These are phyloP conservation scores for Melampsora allii-populina DNA, from an alignment of 1,284 basidiomycete species.

Conservation along the genomic window DNA sequence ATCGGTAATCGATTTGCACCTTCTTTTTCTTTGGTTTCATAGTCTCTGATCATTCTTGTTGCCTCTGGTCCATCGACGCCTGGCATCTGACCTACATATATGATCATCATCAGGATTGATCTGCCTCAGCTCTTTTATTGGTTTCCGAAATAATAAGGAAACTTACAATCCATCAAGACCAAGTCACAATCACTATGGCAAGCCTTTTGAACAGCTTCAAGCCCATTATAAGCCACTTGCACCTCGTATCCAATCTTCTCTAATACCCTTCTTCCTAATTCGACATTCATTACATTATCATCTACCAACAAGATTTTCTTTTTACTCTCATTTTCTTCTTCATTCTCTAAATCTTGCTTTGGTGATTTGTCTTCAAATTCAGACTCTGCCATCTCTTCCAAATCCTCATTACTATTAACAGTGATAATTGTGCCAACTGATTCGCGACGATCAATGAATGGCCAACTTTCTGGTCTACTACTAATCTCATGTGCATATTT, in stretches of 20 bases:
- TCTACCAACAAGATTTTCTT: conserved; percentile 38
- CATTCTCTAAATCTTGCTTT: not conserved
- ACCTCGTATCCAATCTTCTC: conserved; percentile 25
- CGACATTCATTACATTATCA: conserved; percentile 30
- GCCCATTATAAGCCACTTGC: conserved; percentile 21
- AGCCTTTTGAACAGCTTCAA: conserved; percentile 26
- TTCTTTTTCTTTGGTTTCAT: not conserved
- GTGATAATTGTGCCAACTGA: not conserved
- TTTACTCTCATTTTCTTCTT: not conserved
- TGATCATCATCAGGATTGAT: not conserved
- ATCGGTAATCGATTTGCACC: conserved; percentile 8
- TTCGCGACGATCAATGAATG: conserved; percentile 12
- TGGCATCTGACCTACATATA: conserved; percentile 31
- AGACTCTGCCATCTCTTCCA: not conserved
- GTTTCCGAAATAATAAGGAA: not conserved
- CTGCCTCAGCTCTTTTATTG: not conserved
- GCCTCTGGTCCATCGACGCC: conserved; percentile 28
- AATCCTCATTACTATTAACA: not conserved
- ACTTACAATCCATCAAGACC: conserved; percentile 41
- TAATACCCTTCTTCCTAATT: conserved; percentile 28
- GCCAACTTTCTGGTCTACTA: not conserved
- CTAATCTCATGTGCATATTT: conserved; percentile 36
- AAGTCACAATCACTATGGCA: conserved; percentile 12
- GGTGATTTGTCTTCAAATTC: not conserved
- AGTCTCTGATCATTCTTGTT: conserved; percentile 20